These are phyloP conservation scores for Polytrichum commune DNA, from an alignment of 225 moss, liverwort and hornwort species.

Conservation along the genomic window DNA sequence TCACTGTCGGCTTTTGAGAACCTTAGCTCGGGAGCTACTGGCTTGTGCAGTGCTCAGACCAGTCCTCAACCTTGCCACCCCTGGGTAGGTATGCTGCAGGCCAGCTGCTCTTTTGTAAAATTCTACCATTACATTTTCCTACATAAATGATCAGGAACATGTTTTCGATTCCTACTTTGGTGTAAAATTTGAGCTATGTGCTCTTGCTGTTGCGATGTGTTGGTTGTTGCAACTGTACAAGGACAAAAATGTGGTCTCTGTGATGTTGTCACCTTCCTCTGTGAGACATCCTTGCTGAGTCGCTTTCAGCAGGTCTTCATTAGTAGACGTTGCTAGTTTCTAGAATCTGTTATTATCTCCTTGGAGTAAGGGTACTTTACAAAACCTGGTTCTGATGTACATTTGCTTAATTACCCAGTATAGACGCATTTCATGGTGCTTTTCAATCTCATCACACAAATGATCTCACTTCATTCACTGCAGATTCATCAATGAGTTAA, in stretches of 20 bases:
- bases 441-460: not conserved
- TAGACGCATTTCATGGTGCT: not conserved
- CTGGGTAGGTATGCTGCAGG: slow-evolving; percentile 21
- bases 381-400: not conserved
- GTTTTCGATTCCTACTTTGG: too few species aligned
- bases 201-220: too few species aligned
- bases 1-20: slow-evolving; percentile 47
- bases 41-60: slow-evolving; percentile 78
- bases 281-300: too few species aligned
- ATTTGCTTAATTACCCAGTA: not conserved
- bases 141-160: too few species aligned
- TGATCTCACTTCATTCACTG: not conserved
- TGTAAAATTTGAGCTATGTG: too few species aligned
- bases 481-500: slow-evolving; percentile 66
- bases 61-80: slow-evolving; percentile 65
- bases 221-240: too few species aligned
- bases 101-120: not conserved
- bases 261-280: too few species aligned
- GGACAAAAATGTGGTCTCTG: too few species aligned
- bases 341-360: not conserved
- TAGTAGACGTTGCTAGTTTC: not conserved
- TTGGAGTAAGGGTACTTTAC: not conserved
- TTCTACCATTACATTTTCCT: too few species aligned
- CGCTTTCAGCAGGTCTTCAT: too few species aligned
- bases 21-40: slow-evolving; percentile 69